Conservation (phyloP, 768 basidiomycete species). For the Pulveroboletus sp. region DNA sequence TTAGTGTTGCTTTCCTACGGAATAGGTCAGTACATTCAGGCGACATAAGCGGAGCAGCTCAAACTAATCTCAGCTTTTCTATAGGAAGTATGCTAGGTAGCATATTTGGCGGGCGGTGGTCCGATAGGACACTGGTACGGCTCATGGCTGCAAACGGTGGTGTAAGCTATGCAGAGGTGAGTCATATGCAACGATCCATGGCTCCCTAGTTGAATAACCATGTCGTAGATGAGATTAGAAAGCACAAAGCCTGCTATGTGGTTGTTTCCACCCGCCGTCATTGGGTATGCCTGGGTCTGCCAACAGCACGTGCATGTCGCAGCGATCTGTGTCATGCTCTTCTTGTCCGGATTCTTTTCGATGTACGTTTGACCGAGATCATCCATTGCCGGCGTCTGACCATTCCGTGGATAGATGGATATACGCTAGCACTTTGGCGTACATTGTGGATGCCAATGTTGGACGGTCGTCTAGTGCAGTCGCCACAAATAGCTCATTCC, state of each 20-base stretch:
- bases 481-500: conserved; percentile 73
- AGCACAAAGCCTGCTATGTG: conserved; percentile 60
- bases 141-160: conserved; percentile 50
- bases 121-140: conserved; percentile 46
- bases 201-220: not conserved
- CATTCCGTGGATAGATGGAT: conserved; percentile 43
- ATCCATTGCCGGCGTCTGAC: not conserved
- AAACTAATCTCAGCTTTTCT: not conserved
- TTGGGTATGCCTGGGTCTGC: conserved; percentile 79
- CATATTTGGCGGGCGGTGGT: conserved; percentile 58
- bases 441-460: conserved; percentile 84
- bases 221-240: conserved; percentile 64
- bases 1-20: conserved; percentile 80
- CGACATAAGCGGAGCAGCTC: too few species aligned
- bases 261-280: conserved; percentile 50
- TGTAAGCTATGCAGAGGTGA: conserved; percentile 61
- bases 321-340: conserved; percentile 71
- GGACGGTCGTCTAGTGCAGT: conserved; percentile 78
- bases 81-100: conserved; percentile 51
- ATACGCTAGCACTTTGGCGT: conserved; percentile 74
- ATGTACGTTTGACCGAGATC: conserved; percentile 46
- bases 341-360: conserved; percentile 69
- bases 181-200: conserved; percentile 6
- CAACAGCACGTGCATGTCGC: conserved; percentile 62
- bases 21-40: conserved; percentile 45